A percentile compares a stretch with the other conserved stretches of the same genome.
Evolutionary conservation across 768 basidiomycete genomes (phyloP).

Genomic region (Pleurotus salmoneostramineus): DNA sequence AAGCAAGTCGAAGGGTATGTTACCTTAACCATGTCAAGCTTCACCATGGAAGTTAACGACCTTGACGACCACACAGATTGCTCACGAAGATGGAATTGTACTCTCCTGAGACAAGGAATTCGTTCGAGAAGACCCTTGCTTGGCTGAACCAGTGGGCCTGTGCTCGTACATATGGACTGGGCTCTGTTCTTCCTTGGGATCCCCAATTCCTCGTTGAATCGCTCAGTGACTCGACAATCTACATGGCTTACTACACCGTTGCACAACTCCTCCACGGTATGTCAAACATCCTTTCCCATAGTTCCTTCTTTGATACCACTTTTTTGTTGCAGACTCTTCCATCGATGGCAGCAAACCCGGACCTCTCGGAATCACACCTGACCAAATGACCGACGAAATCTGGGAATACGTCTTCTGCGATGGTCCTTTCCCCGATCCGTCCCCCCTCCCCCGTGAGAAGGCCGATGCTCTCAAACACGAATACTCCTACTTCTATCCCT

Average conservation of each 20-base stretch:
- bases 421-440: conserved; percentile 67
- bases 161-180: conserved; percentile 95
- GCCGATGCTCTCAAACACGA: conserved; percentile 84
- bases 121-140: conserved; percentile 84
- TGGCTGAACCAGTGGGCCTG: conserved; percentile 99
- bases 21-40: background rate
- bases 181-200: conserved; percentile 96
- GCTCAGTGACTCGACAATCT: conserved; percentile 95
- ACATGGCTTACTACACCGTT: conserved; percentile 98
- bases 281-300: conserved; percentile 15
- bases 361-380: conserved; percentile 78
- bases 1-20: conserved; percentile 77
- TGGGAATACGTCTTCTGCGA: conserved; percentile 93
- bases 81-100: conserved; percentile 88
- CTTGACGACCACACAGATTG: conserved; percentile 41
- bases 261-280: conserved; percentile 88
- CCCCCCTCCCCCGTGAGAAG: conserved; percentile 70
- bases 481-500: conserved; percentile 96
- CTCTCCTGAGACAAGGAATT: conserved; percentile 86
- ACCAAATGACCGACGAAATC: conserved; percentile 95
- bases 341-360: conserved; percentile 80
- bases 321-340: conserved; percentile 48
- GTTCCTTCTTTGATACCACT: background rate
- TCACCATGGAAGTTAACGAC: background rate
- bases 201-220: conserved; percentile 95